Evolutionary conservation across 2,329 filamentous ascomycete genomes (phyloP).

Genomic region (Zalaria sp.): DNA sequence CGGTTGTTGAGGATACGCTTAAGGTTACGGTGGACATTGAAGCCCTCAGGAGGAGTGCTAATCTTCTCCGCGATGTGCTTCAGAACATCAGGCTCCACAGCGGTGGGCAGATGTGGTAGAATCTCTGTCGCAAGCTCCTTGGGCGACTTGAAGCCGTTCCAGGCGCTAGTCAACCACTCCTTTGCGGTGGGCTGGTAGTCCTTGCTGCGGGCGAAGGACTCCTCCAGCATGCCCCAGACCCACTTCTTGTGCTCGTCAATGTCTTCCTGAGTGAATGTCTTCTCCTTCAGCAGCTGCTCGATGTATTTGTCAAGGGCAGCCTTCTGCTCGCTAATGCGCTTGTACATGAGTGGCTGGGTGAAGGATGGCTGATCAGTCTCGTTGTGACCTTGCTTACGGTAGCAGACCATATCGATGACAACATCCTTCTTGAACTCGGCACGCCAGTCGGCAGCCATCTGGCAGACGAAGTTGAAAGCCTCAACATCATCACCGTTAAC

Average conservation of each 20-base stretch:
- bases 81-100: slow-evolving; percentile 57
- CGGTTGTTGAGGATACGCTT: slow-evolving; percentile 88
- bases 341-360: slow-evolving; percentile 99
- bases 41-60: slow-evolving; percentile 65
- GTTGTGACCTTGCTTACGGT: slow-evolving; percentile 98
- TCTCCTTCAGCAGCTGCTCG: slow-evolving; percentile 77
- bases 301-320: slow-evolving; percentile 84
- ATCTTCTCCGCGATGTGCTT: slow-evolving; percentile 74
- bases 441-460: slow-evolving; percentile 93
- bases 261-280: slow-evolving; percentile 93
- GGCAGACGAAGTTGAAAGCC: slow-evolving; percentile 95
- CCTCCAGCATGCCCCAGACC: slow-evolving; percentile 98
- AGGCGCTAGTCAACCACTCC: slow-evolving; percentile 96
- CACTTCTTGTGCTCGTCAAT: slow-evolving; percentile 98
- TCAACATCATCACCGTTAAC: slow-evolving; percentile 98
- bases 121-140: slow-evolving; percentile 95
- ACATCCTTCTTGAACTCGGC: slow-evolving; percentile 98
- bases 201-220: slow-evolving; percentile 93
- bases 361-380: slow-evolving; percentile 99
- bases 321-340: slow-evolving; percentile 77
- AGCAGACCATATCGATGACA: slow-evolving; percentile 95
- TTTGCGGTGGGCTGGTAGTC: slow-evolving; percentile 93
- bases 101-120: slow-evolving; percentile 79
- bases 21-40: slow-evolving; percentile 84
- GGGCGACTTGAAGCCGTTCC: slow-evolving; percentile 98